Conservation (phyloP, 805 yeast genomes). For the Ogataea wickerhamii region DNA sequence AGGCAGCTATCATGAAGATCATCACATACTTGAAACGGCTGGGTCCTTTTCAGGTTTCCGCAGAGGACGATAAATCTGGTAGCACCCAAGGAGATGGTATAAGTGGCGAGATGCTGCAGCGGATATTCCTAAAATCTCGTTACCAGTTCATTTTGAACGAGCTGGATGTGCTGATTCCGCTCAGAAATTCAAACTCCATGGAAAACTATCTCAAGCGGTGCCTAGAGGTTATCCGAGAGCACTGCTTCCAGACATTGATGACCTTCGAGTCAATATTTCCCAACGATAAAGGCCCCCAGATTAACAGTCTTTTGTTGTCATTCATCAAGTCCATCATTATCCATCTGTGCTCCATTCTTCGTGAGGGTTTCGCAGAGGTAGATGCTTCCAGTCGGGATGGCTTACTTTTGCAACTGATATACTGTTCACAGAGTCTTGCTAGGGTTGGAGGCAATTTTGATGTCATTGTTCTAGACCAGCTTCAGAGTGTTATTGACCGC, state of each 20-base stretch:
- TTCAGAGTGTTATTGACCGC: constrained; percentile 33
- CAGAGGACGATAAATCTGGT: constrained; percentile 4
- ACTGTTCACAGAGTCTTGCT: constrained; percentile 83
- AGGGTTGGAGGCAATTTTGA: constrained; percentile 71
- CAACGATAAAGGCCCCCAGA: constrained; percentile 25
- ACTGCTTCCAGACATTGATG: constrained; percentile 68
- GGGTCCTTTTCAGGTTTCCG: constrained; percentile 41
- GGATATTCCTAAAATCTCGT: constrained; percentile 65
- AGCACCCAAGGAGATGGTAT: constrained; percentile 8
- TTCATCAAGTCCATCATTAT: constrained; percentile 35
- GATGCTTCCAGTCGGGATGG: constrained; percentile 53
- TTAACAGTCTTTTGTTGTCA: constrained; percentile 34
- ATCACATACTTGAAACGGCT: constrained; percentile 71
- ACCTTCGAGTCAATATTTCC: constrained; percentile 63
- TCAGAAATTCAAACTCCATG: constrained; percentile 46
- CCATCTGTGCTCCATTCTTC: constrained; percentile 31
- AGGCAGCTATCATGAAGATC: constrained; percentile 74
- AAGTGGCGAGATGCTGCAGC: constrained; percentile 38
- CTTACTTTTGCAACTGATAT: constrained; percentile 74
- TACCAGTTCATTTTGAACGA: constrained; percentile 64
- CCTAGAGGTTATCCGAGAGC: constrained; percentile 82
- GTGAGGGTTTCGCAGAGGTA: constrained; percentile 31
- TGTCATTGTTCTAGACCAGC: constrained; percentile 41
- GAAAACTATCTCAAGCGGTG: constrained; percentile 71
- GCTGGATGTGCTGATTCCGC: constrained; percentile 52